phyloP scores from a whole-genome alignment of 2,329 filamentous ascomycete species.

The Ophiostoma quercus region DNA sequence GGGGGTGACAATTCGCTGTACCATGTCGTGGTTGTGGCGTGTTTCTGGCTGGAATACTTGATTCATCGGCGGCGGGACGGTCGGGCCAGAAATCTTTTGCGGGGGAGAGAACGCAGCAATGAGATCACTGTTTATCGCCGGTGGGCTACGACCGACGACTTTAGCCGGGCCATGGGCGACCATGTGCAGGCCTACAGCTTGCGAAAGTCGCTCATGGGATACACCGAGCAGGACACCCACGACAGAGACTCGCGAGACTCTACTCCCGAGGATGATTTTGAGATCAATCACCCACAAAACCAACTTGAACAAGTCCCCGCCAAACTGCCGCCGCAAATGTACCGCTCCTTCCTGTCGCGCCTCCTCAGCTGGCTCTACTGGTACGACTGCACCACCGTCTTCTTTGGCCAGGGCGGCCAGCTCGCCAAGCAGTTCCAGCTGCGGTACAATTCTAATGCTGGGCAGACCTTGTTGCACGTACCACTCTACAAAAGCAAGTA shows the following conservation, averaged over 20 bases:
- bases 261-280: neutral
- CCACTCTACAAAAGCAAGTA: neutral
- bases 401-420: conserved; percentile 18
- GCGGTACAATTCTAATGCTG: neutral
- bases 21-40: neutral
- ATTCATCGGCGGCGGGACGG: neutral
- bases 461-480: neutral
- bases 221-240: neutral
- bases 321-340: conserved; percentile 18
- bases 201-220: neutral
- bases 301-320: neutral
- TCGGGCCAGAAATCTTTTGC: neutral
- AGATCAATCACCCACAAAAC: neutral
- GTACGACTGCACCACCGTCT: conserved; percentile 16
- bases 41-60: neutral
- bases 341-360: conserved; percentile 20
- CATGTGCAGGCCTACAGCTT: neutral
- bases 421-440: conserved; percentile 10
- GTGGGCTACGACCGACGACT: neutral
- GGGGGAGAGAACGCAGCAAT: neutral
- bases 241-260: neutral
- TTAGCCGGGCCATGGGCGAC: conserved; percentile 4
- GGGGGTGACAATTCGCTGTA: neutral
- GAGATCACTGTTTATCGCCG: neutral
- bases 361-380: conserved; percentile 21